phyloP scores from a whole-genome alignment of 768 basidiomycete genomes.

The Leccinum longicurvipes region DNA sequence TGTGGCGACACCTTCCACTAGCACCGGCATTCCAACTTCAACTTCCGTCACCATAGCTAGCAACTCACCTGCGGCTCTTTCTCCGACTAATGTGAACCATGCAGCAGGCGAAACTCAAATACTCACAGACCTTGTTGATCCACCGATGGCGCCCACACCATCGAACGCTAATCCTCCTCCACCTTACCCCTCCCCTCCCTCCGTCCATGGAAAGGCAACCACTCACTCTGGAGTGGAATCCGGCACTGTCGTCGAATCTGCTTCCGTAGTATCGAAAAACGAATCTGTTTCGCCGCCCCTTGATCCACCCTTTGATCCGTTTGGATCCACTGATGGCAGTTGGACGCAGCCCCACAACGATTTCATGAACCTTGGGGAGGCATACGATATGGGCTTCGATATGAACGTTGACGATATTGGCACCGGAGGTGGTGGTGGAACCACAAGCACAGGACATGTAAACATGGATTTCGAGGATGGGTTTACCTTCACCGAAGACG shows the following conservation, averaged over 20 bases:
- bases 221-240: conserved; percentile 21
- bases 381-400: conserved; percentile 46
- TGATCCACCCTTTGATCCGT: conserved; percentile 40
- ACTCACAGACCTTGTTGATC: conserved; percentile 12
- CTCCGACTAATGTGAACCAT: conserved; percentile 11
- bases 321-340: conserved; percentile 38
- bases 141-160: neutral
- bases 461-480: conserved; percentile 54
- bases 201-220: conserved; percentile 32
- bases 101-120: conserved; percentile 20
- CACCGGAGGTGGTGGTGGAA: conserved; percentile 24
- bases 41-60: conserved; percentile 6
- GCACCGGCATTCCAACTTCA: conserved; percentile 8
- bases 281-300: conserved; percentile 20
- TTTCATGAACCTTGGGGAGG: conserved; percentile 37
- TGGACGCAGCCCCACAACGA: conserved; percentile 36
- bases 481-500: conserved; percentile 71
- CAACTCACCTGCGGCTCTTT: conserved; percentile 15
- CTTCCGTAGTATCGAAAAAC: conserved; percentile 9
- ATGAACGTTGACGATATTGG: conserved; percentile 41
- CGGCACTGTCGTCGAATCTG: conserved; percentile 15
- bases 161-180: conserved; percentile 19
- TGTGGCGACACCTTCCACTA: conserved; percentile 22
- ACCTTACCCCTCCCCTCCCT: conserved; percentile 60
- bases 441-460: conserved; percentile 23